phyloP scores from a whole-genome alignment of 148 eudicot species.

The Dianthus caryophyllus region DNA sequence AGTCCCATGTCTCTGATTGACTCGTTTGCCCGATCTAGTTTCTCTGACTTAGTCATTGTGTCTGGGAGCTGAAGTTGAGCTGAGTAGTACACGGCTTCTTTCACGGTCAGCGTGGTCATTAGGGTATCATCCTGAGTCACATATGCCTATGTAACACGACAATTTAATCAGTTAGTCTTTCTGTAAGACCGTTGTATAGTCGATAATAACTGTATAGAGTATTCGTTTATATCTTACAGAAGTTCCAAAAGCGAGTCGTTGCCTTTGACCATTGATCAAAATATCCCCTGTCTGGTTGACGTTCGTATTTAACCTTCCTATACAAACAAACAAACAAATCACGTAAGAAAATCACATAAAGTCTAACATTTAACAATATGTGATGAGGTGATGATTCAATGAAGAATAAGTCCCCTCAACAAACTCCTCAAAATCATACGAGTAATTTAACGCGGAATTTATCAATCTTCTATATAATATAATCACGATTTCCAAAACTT shows the following conservation, averaged over 20 bases:
- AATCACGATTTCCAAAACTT: no score
- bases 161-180: no score
- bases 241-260: conserved; percentile 44
- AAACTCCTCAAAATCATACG: background rate
- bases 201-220: no score
- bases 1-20: conserved; percentile 70
- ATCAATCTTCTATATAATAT: no score
- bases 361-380: background rate
- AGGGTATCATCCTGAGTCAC: conserved; percentile 72
- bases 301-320: conserved; percentile 39
- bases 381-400: background rate
- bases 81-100: conserved; percentile 68
- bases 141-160: conserved; percentile 44
- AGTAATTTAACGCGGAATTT: no score
- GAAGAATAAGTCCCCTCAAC: background rate
- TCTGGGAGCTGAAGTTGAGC: conserved; percentile 65
- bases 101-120: conserved; percentile 52
- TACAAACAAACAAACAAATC: background rate
- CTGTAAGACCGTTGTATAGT: no score
- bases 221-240: conserved; percentile 35
- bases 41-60: conserved; percentile 48
- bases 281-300: conserved; percentile 39
- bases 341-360: background rate
- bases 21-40: conserved; percentile 44
- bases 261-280: conserved; percentile 40